Base-by-base conservation (phyloP, 2,329 filamentous ascomycete species). In the Bipolaris zeicola region DNA sequence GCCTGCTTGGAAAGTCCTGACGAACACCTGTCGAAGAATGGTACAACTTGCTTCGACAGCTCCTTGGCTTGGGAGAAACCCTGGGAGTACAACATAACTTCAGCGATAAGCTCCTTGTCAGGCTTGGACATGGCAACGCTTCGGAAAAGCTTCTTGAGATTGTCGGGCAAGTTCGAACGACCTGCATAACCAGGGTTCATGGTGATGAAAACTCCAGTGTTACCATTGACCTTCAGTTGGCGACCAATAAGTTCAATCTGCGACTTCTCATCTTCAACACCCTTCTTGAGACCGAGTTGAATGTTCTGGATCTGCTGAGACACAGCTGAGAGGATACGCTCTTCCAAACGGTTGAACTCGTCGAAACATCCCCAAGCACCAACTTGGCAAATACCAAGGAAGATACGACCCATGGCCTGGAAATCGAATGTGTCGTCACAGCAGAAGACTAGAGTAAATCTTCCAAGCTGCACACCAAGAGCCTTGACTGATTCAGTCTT, bases 241-340 rank as follows among this genome's bases (percentile, higher is more conserved):
- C 95, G 90, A 46, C 94, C 94, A 51, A 98, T 90, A 18, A 99
- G 83, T 75, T 99, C 95, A 66, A 99, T 98, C 73, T 97, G 90
- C 1, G 92, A 83, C 73, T 91, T 92, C 6, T 89, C 86, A 67
- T 97, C 91, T 52, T 92, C 87, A 6, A 82, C 89, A 33, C 89
- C 89, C 74, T 94, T 92, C 75, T 93, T 93, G 52, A 99, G 82
- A 55, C 96, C 95, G 62, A 98, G 87, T 76, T 99, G 95, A 61
- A 99, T 99, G 73, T 99, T 99, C 73, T 99, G 95, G 50, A 99
- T 96, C 75, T 99, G 96, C 76, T 99, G 95, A 18, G 96, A 99
- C 14, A 99, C 96, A 16, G 95, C 95, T 42, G 96, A 99, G 59
- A 99, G 79, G 58, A 99, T 99, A 63, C 95, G 88, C 80, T 99